Percentiles rank a stretch among this genome's conserved stretches.
phyloP scores from a whole-genome alignment of 345 rosid species.

The Kandelia obovata region DNA sequence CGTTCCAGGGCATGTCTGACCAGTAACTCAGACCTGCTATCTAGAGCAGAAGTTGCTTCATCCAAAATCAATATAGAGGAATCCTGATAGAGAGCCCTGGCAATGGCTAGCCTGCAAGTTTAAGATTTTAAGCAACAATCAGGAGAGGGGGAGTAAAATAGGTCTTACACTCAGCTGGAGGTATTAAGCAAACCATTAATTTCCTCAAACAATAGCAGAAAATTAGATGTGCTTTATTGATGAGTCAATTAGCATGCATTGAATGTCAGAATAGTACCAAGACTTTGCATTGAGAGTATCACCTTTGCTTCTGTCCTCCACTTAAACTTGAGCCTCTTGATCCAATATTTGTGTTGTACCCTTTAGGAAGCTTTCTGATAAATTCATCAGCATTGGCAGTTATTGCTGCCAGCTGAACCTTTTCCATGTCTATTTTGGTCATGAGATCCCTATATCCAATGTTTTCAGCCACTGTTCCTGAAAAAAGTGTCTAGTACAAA shows the following conservation, averaged over 20 bases:
- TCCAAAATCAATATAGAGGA: conserved; percentile 80
- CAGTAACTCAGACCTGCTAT: conserved; percentile 79
- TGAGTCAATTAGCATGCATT: not conserved
- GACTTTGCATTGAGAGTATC: conserved; percentile 9
- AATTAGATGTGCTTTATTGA: not conserved
- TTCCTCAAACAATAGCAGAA: not conserved
- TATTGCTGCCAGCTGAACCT: conserved; percentile 67
- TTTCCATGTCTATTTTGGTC: conserved; percentile 60
- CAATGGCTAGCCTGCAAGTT: conserved; percentile 75
- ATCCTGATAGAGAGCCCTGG: conserved; percentile 84
- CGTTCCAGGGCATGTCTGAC: conserved; percentile 83
- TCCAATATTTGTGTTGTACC: conserved; percentile 70
- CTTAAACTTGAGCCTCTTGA: conserved; percentile 88
- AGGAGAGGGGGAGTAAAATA: not conserved
- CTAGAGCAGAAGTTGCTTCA: conserved; percentile 97
- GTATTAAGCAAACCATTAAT: not conserved
- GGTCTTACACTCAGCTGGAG: not conserved
- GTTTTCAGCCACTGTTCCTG: conserved; percentile 93
- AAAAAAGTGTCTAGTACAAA: conserved; percentile 61
- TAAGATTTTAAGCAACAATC: not conserved
- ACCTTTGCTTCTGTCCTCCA: conserved; percentile 98
- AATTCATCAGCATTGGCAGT: conserved; percentile 90
- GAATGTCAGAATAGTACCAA: not conserved
- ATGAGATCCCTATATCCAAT: conserved; percentile 83
- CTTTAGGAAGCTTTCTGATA: conserved; percentile 68